phyloP scores from a whole-genome alignment of 768 basidiomycete genomes.

The Agaricus blazei region DNA sequence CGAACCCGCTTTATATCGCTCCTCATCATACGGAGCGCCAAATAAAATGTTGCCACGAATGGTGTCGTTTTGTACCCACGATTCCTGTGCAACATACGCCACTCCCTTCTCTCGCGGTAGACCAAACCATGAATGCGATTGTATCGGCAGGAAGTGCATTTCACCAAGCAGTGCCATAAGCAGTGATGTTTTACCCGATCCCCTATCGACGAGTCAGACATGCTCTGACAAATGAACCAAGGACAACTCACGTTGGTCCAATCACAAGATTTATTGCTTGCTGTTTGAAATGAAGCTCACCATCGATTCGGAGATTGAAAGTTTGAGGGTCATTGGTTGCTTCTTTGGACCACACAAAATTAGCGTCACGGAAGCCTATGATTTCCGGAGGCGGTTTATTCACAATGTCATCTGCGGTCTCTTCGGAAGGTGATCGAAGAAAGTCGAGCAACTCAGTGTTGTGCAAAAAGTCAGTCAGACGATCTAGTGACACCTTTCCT shows the following conservation, averaged over 20 bases:
- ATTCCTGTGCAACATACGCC: conserved; percentile 79
- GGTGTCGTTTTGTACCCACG: conserved; percentile 82
- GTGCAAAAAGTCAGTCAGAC: conserved; percentile 33
- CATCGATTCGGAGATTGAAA: conserved; percentile 49
- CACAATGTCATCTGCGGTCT: neutral
- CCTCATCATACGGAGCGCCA: conserved; percentile 70
- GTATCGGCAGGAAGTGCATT: conserved; percentile 56
- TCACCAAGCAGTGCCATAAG: conserved; percentile 63
- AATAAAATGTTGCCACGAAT: conserved; percentile 83
- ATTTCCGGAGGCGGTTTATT: conserved; percentile 12
- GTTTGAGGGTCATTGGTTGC: conserved; percentile 27
- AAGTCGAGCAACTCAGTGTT: conserved; percentile 32
- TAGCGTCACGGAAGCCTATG: conserved; percentile 50
- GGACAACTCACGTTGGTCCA: conserved; percentile 40
- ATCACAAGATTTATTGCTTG: conserved; percentile 53
- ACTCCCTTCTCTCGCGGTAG: conserved; percentile 67
- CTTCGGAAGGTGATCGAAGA: conserved; percentile 9
- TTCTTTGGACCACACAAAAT: conserved; percentile 50
- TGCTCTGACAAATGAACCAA: neutral
- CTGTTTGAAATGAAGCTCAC: conserved; percentile 48
- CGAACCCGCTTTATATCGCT: conserved; percentile 59
- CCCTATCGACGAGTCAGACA: conserved; percentile 13
- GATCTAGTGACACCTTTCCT: conserved; percentile 60
- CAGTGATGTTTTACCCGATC: conserved; percentile 55
- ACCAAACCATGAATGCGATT: conserved; percentile 57